Evolutionary conservation across 352 stramenopile species (phyloP), one percentile per base, ranked within the genome.

Genomic region (Phytophthora kernoviae): DNA sequence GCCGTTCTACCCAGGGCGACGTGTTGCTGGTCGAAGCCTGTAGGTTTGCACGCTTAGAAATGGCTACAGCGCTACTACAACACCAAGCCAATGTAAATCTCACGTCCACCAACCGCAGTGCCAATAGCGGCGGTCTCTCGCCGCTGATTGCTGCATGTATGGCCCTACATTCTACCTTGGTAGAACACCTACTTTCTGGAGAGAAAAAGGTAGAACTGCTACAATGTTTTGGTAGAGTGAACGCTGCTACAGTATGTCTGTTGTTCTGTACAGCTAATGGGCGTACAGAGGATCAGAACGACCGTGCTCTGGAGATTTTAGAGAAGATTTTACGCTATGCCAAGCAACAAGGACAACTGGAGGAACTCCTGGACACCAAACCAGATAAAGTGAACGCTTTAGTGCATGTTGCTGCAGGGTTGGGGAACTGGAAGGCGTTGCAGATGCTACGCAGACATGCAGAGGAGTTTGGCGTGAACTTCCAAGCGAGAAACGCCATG

Each of bases 261-360:
- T 70, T 87, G 10, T 87, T 79, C 30, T 77, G 73, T 44, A 71
- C 82, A 11, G 71, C 75, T 3, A 90, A 90, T 22, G 79, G 81
- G 22, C 74, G 81, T 43, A 77, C 65, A 0, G 58, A 73, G 14
- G 54, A 70, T 15, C 79, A 91, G 53, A 65, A 83, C 18, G 45
- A 62, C 12, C 36, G 42, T n/a, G 81, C 69, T 8, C 14, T 77
- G 18, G 45, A 34, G 43, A 77, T 88, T 32, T 39, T 91, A 17
- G 49, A 70, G 37, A 68, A 52, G 36, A 10, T 91, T 30, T 21
- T 91, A 4, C 37, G 32, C 2, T 62, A 84, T 21, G 77, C 75
- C 10, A 70, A 84, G 43, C 12, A 58, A 5, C 73, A 64, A 4
- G 45, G 33, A 1, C 65, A 76, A 12, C 27, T 87, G 1, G 20